Evolutionary conservation across 202 grass and related monocot genomes (phyloP).

Genomic region (Setaria viridis): DNA sequence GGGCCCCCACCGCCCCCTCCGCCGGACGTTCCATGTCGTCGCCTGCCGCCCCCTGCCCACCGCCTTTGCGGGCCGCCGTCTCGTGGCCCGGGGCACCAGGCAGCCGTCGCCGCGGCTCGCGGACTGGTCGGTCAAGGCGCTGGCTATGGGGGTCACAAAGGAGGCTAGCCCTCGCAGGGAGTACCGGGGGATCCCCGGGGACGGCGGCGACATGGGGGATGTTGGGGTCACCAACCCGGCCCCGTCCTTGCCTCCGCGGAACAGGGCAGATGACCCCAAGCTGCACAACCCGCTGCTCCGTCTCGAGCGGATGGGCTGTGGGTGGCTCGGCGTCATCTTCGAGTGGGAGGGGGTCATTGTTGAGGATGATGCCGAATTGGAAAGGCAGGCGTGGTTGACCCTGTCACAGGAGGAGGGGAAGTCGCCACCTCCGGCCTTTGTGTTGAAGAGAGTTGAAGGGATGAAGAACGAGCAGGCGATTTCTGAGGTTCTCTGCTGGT

Average conservation of each 20-base stretch:
- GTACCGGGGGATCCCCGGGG: slow-evolving; percentile 59
- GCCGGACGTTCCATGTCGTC: slow-evolving; percentile 43
- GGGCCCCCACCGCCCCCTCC: slow-evolving; percentile 32
- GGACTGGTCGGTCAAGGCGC: slow-evolving; percentile 57
- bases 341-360: slow-evolving; percentile 94
- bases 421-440: slow-evolving; percentile 61
- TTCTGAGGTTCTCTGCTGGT: slow-evolving; percentile 95
- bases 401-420: slow-evolving; percentile 81
- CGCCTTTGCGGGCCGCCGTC: slow-evolving; percentile 51
- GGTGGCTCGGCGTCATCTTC: slow-evolving; percentile 88
- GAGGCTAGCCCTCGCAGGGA: slow-evolving; percentile 58
- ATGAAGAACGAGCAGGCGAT: slow-evolving; percentile 96
- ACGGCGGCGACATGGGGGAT: slow-evolving; percentile 49
- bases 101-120: slow-evolving; percentile 42
- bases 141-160: slow-evolving; percentile 68
- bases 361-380: slow-evolving; percentile 75
- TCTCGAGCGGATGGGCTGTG: slow-evolving; percentile 90
- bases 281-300: slow-evolving; percentile 86
- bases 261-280: slow-evolving; percentile 75
- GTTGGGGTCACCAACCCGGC: not conserved
- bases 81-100: slow-evolving; percentile 52
- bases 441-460: slow-evolving; percentile 78
- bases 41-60: slow-evolving; percentile 47
- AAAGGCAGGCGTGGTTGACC: slow-evolving; percentile 77
- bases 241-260: slow-evolving; percentile 70